phyloP scores from a whole-genome alignment of 345 rosid genomes.

The Linum tenue region DNA sequence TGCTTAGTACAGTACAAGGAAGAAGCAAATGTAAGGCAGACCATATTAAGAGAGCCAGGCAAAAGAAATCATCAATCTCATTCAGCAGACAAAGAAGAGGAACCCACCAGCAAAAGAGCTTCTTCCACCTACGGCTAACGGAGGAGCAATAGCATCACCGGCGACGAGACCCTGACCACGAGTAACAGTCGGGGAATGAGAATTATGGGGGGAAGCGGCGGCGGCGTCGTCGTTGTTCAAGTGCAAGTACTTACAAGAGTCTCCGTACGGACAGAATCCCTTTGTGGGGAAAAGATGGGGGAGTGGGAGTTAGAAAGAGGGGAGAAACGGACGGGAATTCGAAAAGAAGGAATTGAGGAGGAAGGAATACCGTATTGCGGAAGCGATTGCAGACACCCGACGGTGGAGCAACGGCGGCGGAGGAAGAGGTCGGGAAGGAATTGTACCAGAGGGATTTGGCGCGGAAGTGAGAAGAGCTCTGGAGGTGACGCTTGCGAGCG shows the following conservation, averaged over 20 bases:
- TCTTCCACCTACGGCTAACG: constrained; percentile 14
- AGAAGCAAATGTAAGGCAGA: constrained; percentile 3
- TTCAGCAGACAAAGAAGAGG: background rate
- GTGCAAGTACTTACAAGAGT: constrained; percentile 75
- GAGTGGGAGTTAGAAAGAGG: background rate
- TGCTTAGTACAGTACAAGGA: constrained; percentile 24
- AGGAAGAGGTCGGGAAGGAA: constrained; percentile 10
- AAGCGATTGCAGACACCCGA: constrained; percentile 64
- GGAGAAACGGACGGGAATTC: background rate
- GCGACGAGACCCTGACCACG: constrained; percentile 12
- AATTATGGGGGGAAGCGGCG: constrained; percentile 13
- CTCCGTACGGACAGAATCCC: constrained; percentile 78
- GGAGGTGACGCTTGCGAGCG: constrained; percentile 82
- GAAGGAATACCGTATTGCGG: constrained; percentile 34
- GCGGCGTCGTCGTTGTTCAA: constrained; percentile 11
- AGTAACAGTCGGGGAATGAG: constrained; percentile 4
- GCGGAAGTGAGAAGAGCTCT: constrained; percentile 68
- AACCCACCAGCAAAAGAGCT: constrained; percentile 23
- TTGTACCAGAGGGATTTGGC: constrained; percentile 73
- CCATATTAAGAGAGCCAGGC: background rate
- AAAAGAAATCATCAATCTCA: background rate
- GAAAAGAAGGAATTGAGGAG: background rate
- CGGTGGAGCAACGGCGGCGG: background rate
- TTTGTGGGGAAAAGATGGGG: constrained; percentile 8
- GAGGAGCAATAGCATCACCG: constrained; percentile 9